Conservation (phyloP, 2,329 filamentous ascomycete species). For the Cercospora citrullina region DNA sequence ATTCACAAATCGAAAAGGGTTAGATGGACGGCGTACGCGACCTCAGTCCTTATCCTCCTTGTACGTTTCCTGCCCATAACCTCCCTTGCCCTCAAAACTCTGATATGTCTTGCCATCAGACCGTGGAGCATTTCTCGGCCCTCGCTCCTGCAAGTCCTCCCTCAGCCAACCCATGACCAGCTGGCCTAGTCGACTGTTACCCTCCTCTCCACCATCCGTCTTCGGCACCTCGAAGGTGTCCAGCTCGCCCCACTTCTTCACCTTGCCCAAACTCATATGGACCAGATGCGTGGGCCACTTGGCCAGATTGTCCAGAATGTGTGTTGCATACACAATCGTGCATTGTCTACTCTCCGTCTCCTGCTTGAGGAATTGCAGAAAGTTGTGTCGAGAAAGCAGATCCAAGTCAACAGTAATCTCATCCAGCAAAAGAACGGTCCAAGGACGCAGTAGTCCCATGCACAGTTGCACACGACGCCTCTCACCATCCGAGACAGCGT, state of each 20-base stretch:
- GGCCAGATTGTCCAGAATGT: conserved; percentile 93
- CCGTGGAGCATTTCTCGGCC: conserved; percentile 65
- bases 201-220: conserved; percentile 52
- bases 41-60: conserved; percentile 18
- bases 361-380: conserved; percentile 78
- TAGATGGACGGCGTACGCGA: not conserved
- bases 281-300: conserved; percentile 94
- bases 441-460: conserved; percentile 91
- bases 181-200: conserved; percentile 83
- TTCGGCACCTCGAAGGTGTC: conserved; percentile 65
- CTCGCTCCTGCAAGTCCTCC: conserved; percentile 74
- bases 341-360: conserved; percentile 82
- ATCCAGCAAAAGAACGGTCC: conserved; percentile 86
- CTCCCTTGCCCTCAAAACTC: conserved; percentile 59
- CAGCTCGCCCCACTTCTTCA: conserved; percentile 82
- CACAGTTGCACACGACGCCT: conserved; percentile 87
- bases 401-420: conserved; percentile 98
- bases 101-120: conserved; percentile 67
- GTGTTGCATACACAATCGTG: conserved; percentile 95
- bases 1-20: not conserved
- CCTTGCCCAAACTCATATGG: conserved; percentile 86
- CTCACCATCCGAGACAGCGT: conserved; percentile 92
- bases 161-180: conserved; percentile 85
- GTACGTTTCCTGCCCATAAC: conserved; percentile 61
- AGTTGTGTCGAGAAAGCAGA: conserved; percentile 78